Percentiles rank a stretch among this genome's conserved stretches.
Evolutionary conservation across 208 protist genomes (phyloP).

Genomic region (Trypanosoma caninum): DNA sequence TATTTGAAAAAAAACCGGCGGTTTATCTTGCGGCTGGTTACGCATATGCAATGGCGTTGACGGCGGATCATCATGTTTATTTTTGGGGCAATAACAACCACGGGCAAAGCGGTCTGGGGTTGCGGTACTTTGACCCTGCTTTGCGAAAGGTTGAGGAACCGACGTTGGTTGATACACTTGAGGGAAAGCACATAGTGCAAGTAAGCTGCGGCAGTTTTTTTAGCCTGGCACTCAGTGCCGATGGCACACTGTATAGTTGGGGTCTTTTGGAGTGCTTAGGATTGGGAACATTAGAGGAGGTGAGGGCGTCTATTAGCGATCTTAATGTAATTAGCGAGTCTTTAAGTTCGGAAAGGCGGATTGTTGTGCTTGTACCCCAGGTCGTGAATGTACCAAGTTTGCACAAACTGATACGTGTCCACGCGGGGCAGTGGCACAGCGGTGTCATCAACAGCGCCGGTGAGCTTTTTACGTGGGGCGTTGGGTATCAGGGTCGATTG

Average conservation of each 20-base stretch:
- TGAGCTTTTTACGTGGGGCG: conserved; percentile 86
- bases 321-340: conserved; percentile 52
- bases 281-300: conserved; percentile 59
- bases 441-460: conserved; percentile 71
- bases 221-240: conserved; percentile 59
- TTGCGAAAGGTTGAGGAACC: conserved; percentile 71
- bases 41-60: conserved; percentile 81
- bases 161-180: conserved; percentile 58
- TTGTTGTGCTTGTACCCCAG: conserved; percentile 74
- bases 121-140: conserved; percentile 41
- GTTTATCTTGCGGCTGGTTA: conserved; percentile 69
- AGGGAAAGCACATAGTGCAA: conserved; percentile 66
- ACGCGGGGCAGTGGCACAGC: conserved; percentile 87
- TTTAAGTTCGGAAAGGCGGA: conserved; percentile 73
- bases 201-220: conserved; percentile 87
- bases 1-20: conserved; percentile 59
- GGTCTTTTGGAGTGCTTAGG: conserved; percentile 82
- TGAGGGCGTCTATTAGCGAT: conserved; percentile 27
- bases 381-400: conserved; percentile 42
- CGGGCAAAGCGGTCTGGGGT: conserved; percentile 79
- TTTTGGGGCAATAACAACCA: conserved; percentile 93
- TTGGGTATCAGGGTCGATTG: conserved; percentile 83
- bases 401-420: conserved; percentile 51
- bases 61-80: conserved; percentile 67
- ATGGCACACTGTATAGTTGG: conserved; percentile 81